phyloP scores from a whole-genome alignment of 2,329 filamentous ascomycete species.

The Aspergillus sclerotialis region DNA sequence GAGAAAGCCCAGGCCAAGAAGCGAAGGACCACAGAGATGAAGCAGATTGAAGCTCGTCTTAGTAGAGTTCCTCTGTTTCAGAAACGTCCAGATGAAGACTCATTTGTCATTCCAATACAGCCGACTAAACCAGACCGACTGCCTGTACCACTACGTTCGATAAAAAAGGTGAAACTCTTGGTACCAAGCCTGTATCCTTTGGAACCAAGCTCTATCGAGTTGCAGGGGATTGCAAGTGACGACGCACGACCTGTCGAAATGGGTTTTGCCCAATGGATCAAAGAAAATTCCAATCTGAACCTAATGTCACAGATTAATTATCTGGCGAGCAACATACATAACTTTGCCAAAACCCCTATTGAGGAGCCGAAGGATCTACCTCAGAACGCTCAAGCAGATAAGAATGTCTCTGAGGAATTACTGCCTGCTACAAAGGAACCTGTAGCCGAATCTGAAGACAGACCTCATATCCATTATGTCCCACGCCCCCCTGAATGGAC shows the following conservation, averaged over 20 bases:
- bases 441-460: constrained; percentile 36
- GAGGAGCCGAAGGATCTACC: constrained; percentile 11
- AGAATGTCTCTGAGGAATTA: constrained; percentile 8
- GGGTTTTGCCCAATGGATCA: constrained; percentile 55
- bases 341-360: constrained; percentile 52
- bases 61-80: constrained; percentile 60
- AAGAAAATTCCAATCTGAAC: constrained; percentile 52
- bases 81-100: constrained; percentile 61
- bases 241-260: constrained; percentile 59
- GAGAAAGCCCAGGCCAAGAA: constrained; percentile 58
- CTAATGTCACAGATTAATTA: constrained; percentile 71
- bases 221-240: constrained; percentile 55
- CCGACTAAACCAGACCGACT: constrained; percentile 56
- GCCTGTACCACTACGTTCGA: constrained; percentile 51
- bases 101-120: constrained; percentile 64
- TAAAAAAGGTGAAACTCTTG: constrained; percentile 60
- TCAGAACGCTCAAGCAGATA: constrained; percentile 8
- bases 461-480: constrained; percentile 63
- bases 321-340: constrained; percentile 62
- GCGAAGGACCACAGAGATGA: constrained; percentile 58
- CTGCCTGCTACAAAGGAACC: constrained; percentile 7
- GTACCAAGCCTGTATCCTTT: constrained; percentile 68
- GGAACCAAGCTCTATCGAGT: constrained; percentile 57
- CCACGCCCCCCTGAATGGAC: constrained; percentile 72
- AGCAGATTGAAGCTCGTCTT: constrained; percentile 70